phyloP scores from a whole-genome alignment of 495 filamentous ascomycete genomes.

The Penicillium parvum region DNA sequence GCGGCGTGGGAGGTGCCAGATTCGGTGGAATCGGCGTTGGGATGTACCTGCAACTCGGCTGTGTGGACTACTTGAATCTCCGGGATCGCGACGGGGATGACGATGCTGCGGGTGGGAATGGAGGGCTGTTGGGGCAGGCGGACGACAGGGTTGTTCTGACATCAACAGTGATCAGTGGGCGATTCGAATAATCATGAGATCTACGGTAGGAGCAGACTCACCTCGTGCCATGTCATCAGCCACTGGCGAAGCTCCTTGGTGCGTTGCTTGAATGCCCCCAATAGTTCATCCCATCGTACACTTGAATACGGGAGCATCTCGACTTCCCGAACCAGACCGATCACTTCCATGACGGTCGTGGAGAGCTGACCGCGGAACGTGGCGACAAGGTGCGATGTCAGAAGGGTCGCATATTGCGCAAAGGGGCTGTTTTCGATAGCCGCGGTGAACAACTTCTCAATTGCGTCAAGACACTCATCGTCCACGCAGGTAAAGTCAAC shows the following conservation, averaged over 20 bases:
- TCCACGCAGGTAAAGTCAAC: conserved; percentile 76
- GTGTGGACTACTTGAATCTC: conserved; percentile 80
- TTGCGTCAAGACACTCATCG: conserved; percentile 49
- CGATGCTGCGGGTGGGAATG: conserved; percentile 39
- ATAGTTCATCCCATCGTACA: conserved; percentile 38
- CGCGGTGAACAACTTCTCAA: conserved; percentile 38
- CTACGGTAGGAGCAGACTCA: conserved; percentile 22
- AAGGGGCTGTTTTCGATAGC: conserved; percentile 44
- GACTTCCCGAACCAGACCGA: conserved; percentile 44
- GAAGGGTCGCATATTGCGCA: conserved; percentile 40
- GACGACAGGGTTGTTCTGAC: conserved; percentile 33
- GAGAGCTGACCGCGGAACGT: conserved; percentile 50
- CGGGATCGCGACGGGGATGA: conserved; percentile 75
- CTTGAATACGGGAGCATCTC: conserved; percentile 36
- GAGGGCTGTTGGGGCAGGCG: conserved; percentile 30
- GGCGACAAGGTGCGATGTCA: conserved; percentile 48
- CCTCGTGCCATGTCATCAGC: conserved; percentile 47
- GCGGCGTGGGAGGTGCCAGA: conserved; percentile 41
- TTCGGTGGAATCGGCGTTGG: conserved; percentile 18
- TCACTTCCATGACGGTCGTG: conserved; percentile 52
- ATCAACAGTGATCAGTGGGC: conserved; percentile 8
- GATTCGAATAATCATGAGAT: not conserved
- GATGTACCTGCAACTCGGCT: conserved; percentile 60
- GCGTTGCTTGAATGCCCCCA: conserved; percentile 38
- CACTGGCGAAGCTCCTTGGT: conserved; percentile 35